Conservation (phyloP, 1,284 basidiomycete genomes). For the Ustilago xerochloae region DNA sequence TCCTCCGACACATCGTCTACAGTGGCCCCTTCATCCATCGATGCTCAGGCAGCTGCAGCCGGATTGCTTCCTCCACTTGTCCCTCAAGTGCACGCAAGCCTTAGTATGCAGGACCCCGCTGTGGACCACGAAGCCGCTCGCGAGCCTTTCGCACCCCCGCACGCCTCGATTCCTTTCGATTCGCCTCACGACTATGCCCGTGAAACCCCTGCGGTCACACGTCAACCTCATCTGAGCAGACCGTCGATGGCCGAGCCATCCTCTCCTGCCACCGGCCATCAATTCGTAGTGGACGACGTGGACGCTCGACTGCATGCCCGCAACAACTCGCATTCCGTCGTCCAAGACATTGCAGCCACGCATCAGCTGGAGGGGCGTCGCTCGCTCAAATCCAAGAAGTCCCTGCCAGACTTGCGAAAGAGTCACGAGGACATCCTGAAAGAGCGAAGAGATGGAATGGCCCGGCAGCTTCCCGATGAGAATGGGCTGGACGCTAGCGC, state of each 20-base stretch:
- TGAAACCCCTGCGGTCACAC: not conserved
- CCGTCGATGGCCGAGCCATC: not conserved
- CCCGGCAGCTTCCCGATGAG: slow-evolving; percentile 2
- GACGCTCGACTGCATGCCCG: slow-evolving; percentile 39
- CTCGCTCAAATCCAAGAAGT: slow-evolving; percentile 72
- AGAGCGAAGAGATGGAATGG: slow-evolving; percentile 45
- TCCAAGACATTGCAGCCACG: slow-evolving; percentile 30
- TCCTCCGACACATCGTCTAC: not conserved
- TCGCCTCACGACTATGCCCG: not conserved
- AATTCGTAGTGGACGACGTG: not conserved
- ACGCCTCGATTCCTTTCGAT: not conserved
- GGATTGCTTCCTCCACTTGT: slow-evolving; percentile 31
- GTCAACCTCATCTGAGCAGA: not conserved
- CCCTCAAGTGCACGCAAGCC: slow-evolving; percentile 1
- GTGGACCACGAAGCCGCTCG: not conserved
- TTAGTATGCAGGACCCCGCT: not conserved
- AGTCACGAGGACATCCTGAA: slow-evolving; percentile 69
- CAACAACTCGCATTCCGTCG: slow-evolving; percentile 56
- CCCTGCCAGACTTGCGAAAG: slow-evolving; percentile 84
- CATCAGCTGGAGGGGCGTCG: slow-evolving; percentile 33
- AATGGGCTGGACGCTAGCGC: not conserved
- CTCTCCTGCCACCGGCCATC: not conserved
- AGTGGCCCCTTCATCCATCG: not conserved
- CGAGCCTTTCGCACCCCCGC: not conserved
- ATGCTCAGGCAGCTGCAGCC: not conserved